phyloP scores from a whole-genome alignment of 192 early-diverging fungal species.

The Backusella tuberculispora region DNA sequence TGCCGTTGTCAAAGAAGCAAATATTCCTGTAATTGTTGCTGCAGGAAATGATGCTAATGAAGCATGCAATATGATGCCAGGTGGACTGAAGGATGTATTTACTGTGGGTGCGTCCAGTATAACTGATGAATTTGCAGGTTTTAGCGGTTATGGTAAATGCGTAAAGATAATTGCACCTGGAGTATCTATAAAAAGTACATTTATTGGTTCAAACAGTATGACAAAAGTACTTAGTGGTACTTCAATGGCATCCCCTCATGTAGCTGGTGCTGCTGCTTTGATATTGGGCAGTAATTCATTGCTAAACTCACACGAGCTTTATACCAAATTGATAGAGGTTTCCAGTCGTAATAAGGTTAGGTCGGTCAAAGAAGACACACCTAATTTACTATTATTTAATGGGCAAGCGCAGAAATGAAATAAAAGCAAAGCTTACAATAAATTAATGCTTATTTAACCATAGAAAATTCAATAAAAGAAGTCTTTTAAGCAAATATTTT shows the following conservation, averaged over 20 bases:
- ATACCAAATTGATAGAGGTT: slow-evolving; percentile 54
- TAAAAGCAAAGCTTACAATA: no score
- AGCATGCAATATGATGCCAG: slow-evolving; percentile 70
- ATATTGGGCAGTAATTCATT: slow-evolving; percentile 31
- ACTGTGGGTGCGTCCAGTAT: slow-evolving; percentile 87
- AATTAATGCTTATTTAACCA: no score
- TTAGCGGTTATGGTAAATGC: slow-evolving; percentile 90
- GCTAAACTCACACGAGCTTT: slow-evolving; percentile 39
- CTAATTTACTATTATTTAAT: slow-evolving; percentile 20
- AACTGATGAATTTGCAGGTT: slow-evolving; percentile 73
- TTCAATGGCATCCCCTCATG: slow-evolving; percentile 94
- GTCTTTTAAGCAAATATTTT: no score
- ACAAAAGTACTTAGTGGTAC: slow-evolving; percentile 90
- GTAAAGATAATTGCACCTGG: slow-evolving; percentile 90
- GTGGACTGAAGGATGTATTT: slow-evolving; percentile 61
- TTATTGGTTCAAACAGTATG: slow-evolving; percentile 73
- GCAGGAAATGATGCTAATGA: slow-evolving; percentile 74
- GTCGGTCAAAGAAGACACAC: not conserved
- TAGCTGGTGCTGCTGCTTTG: slow-evolving; percentile 84
- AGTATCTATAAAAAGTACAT: slow-evolving; percentile 81
- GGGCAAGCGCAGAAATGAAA: not conserved
- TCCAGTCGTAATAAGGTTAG: slow-evolving; percentile 60
- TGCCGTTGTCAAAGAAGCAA: slow-evolving; percentile 53
- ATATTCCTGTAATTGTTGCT: slow-evolving; percentile 76
- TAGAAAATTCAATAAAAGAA: no score